Evolutionary conservation across 176 grass and related monocot genomes (phyloP).

Genomic region (Hsuehochloa calcarea): DNA sequence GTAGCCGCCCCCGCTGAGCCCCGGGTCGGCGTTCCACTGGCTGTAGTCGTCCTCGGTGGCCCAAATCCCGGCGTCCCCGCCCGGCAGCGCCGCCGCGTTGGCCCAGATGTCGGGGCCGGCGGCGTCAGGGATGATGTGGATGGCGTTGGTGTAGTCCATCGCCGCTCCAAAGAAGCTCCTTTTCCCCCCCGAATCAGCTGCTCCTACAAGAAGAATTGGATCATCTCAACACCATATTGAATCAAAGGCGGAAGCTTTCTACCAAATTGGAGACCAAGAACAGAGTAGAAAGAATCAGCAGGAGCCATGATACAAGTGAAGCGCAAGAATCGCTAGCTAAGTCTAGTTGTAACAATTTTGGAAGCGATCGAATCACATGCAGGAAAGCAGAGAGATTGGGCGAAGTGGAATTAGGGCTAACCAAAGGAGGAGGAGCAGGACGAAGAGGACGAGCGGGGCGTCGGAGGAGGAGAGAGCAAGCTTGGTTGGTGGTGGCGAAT

Average conservation of each 20-base stretch:
- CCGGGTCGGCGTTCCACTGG: conserved; percentile 56
- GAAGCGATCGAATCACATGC: not conserved
- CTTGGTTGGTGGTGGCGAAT: not conserved
- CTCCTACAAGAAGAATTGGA: not conserved
- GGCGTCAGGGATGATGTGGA: conserved; percentile 74
- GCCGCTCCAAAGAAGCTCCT: not conserved
- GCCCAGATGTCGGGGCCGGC: conserved; percentile 56
- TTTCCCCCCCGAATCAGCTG: not conserved
- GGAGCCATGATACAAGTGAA: not conserved
- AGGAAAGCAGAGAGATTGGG: not conserved
- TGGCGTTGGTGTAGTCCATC: conserved; percentile 84
- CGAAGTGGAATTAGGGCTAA: not conserved
- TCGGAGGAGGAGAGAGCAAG: not conserved
- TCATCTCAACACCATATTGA: not conserved
- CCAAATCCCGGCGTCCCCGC: conserved; percentile 59
- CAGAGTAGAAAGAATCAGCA: not conserved
- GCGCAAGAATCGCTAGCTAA: not conserved
- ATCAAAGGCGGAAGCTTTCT: not conserved
- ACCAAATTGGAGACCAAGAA: not conserved
- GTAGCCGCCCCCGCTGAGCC: conserved; percentile 39
- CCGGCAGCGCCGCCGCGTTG: conserved; percentile 31
- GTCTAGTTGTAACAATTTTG: not conserved
- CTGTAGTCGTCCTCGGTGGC: conserved; percentile 93
- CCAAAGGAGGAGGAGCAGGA: not conserved
- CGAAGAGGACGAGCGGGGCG: not conserved